phyloP scores from a whole-genome alignment of 345 rosid genomes.

The Linum usitatissimum region DNA sequence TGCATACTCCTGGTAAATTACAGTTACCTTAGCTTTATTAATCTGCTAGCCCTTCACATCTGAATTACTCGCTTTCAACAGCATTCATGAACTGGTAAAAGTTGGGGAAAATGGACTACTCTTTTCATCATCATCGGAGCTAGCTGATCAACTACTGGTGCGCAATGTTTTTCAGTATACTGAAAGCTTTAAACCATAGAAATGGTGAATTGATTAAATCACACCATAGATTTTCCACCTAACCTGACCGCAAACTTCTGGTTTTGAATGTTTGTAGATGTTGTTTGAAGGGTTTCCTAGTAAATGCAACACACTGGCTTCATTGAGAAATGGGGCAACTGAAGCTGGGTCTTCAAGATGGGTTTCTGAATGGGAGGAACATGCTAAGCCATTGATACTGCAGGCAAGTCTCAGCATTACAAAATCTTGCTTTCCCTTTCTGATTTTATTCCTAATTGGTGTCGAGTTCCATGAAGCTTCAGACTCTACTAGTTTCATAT shows the following conservation, averaged over 20 bases:
- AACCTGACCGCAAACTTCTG: not conserved
- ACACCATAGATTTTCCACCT: not conserved
- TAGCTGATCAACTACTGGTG: slow-evolving; percentile 81
- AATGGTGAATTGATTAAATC: too few species aligned
- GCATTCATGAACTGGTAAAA: slow-evolving; percentile 78
- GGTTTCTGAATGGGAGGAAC: slow-evolving; percentile 84
- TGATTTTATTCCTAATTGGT: not conserved
- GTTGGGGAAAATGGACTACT: slow-evolving; percentile 76
- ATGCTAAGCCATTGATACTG: slow-evolving; percentile 60
- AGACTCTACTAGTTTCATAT: not conserved
- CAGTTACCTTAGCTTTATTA: not conserved
- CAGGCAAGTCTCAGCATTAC: slow-evolving; percentile 12
- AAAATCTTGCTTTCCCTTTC: too few species aligned
- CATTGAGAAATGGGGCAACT: slow-evolving; percentile 53
- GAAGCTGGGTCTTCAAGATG: slow-evolving; percentile 69
- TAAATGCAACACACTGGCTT: slow-evolving; percentile 43
- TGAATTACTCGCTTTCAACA: slow-evolving; percentile 17
- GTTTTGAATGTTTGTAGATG: slow-evolving; percentile 32
- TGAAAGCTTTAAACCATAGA: not conserved
- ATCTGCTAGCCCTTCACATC: not conserved
- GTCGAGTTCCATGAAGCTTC: not conserved
- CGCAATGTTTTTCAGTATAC: not conserved
- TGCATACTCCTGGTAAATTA: slow-evolving; percentile 78
- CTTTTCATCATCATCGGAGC: slow-evolving; percentile 90
- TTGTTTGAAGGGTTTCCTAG: slow-evolving; percentile 79